These are phyloP conservation scores for Microsporum canis DNA, from an alignment of 2,329 filamentous ascomycete genomes.

Conservation along the genomic window DNA sequence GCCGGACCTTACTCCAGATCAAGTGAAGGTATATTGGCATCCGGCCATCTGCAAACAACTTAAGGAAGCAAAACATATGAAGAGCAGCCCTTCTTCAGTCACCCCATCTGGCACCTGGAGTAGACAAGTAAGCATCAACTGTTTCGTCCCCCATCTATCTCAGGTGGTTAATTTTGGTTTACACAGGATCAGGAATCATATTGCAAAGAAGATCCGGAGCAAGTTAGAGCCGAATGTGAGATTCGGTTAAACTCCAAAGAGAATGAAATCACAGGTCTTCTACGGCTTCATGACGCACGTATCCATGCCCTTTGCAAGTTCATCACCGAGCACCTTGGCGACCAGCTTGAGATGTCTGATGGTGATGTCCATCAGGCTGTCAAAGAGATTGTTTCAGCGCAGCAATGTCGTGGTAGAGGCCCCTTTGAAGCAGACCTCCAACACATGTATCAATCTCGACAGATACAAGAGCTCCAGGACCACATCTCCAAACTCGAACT, in stretches of 20 bases:
- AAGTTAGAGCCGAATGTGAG: conserved; percentile 9
- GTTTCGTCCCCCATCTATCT: not conserved
- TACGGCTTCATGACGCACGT: conserved; percentile 9
- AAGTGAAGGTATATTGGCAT: conserved; percentile 13
- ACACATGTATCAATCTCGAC: not conserved
- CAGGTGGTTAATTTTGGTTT: not conserved
- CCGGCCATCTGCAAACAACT: conserved; percentile 7
- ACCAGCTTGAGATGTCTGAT: not conserved
- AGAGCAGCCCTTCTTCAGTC: not conserved
- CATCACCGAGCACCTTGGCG: conserved; percentile 6
- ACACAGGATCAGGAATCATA: not conserved
- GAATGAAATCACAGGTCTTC: conserved; percentile 9
- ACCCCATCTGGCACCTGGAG: not conserved
- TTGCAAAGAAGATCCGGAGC: conserved; percentile 1
- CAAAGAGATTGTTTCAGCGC: conserved; percentile 5
- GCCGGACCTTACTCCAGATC: conserved; percentile 10
- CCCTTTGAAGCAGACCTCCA: not conserved
- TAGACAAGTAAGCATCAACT: not conserved
- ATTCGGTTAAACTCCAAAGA: conserved; percentile 9
- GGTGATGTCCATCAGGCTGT: conserved; percentile 2
- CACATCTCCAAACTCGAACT: conserved; percentile 8
- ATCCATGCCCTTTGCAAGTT: conserved; percentile 10
- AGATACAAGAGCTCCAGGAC: conserved; percentile 5
- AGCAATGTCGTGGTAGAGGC: conserved; percentile 2
- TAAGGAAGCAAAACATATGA: not conserved